Evolutionary conservation across 2,329 filamentous ascomycete species (phyloP).

Genomic region (Chaetoscypha palmicola): DNA sequence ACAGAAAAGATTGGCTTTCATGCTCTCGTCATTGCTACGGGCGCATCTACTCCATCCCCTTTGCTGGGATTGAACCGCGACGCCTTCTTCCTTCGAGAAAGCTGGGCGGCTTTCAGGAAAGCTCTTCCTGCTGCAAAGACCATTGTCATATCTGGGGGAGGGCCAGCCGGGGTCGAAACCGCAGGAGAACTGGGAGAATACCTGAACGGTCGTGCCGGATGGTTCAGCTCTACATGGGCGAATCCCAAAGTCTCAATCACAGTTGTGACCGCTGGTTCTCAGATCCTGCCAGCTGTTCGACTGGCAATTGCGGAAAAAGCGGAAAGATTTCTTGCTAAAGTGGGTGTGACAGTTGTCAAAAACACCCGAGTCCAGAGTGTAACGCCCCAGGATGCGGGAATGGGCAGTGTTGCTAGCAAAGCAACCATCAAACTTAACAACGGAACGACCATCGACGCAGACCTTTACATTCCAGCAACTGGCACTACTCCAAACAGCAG

Average conservation of each 20-base stretch:
- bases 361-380: conserved; percentile 34
- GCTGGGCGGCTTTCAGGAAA: conserved; percentile 36
- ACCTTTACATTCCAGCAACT: conserved; percentile 42
- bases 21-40: conserved; percentile 43
- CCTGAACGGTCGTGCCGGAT: conserved; percentile 40
- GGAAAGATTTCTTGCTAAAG: conserved; percentile 35
- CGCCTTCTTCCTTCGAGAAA: conserved; percentile 29
- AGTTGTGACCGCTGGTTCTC: conserved; percentile 34
- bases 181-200: conserved; percentile 45
- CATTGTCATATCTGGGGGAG: conserved; percentile 41
- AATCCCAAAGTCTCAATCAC: conserved; percentile 38
- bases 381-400: conserved; percentile 28
- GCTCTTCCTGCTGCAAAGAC: conserved; percentile 34
- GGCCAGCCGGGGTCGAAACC: conserved; percentile 39
- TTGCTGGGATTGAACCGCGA: conserved; percentile 36
- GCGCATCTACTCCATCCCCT: conserved; percentile 39
- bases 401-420: conserved; percentile 26
- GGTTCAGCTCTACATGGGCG: conserved; percentile 30
- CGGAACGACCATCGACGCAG: conserved; percentile 33
- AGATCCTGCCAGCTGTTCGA: conserved; percentile 36
- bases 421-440: conserved; percentile 36
- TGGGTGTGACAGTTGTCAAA: conserved; percentile 43
- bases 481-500: conserved; percentile 37
- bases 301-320: conserved; percentile 36
- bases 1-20: conserved; percentile 33